These are phyloP conservation scores for Trichoderma citrinoviride DNA, from an alignment of 2,329 filamentous ascomycete genomes.

Conservation along the genomic window DNA sequence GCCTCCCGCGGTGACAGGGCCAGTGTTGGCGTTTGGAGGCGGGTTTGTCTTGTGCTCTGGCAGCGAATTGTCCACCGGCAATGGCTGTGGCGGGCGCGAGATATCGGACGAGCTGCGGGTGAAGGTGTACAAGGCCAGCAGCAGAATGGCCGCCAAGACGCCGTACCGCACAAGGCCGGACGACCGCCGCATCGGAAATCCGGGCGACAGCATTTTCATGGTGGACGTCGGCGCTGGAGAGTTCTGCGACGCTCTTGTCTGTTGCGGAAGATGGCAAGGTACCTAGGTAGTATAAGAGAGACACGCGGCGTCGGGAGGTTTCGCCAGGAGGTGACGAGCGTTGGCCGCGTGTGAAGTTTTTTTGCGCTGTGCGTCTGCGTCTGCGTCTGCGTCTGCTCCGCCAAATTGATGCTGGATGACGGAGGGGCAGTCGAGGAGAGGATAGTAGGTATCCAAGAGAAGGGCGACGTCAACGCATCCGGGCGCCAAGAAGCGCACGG, in stretches of 20 bases:
- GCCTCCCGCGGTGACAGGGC: not conserved
- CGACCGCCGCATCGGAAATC: slow-evolving; percentile 42
- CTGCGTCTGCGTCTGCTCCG: not conserved
- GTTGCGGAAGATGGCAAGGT: not conserved
- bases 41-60: not conserved
- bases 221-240: not conserved
- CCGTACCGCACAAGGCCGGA: slow-evolving; percentile 45
- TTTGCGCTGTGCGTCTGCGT: not conserved
- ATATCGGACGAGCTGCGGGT: slow-evolving; percentile 26
- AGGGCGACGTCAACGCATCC: not conserved
- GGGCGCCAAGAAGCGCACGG: slow-evolving; percentile 9
- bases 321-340: slow-evolving; percentile 6
- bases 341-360: slow-evolving; percentile 4
- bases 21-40: slow-evolving; percentile 1
- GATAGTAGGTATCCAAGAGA: slow-evolving; percentile 4
- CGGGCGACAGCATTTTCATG: slow-evolving; percentile 39
- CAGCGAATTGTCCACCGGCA: not conserved
- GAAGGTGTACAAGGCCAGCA: slow-evolving; percentile 35
- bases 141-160: slow-evolving; percentile 38
- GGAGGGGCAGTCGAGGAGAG: slow-evolving; percentile 4
- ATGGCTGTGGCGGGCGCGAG: not conserved
- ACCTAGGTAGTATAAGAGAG: not conserved
- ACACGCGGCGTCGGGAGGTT: slow-evolving; percentile 3
- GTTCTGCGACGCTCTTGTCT: not conserved
- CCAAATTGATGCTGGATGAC: slow-evolving; percentile 1